Evolutionary conservation across 306 rosid species (phyloP), one percentile per base, ranked within the genome.

Genomic region (Urtica urens): DNA sequence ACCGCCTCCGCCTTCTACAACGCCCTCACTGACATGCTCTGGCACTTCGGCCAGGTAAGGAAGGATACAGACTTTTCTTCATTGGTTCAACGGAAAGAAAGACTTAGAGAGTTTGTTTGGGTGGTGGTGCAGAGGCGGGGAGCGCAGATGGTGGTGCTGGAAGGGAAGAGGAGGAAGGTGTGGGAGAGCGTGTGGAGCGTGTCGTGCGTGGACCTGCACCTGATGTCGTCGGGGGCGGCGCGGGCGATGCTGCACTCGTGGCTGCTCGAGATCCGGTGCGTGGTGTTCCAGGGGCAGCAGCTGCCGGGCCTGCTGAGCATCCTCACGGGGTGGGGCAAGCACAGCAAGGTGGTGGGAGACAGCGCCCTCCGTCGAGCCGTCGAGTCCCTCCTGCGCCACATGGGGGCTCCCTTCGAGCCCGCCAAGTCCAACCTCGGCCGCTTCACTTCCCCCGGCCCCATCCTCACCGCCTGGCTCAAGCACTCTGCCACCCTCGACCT

Each of bases 321-420:
- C 49, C 69, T 90, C 71, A 90, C 97, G 7, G 97, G 97, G 18
- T 90, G 95, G 97, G 97, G 97, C 15, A 90, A 85, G 51, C 97
- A 84, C 53, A 90, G 95, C 78, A 90, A 90, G 65, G 87, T 90
- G 7, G 82, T 77, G 7, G 97, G 94, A 0, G 82, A 84, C 18
- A 78, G 97, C 23, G 50, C 78, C 30, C 48, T 90, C 25, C 79
- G 81, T 49, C 85, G 66, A 57, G 80, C 82, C 8, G 53, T 85
- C 26, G 94, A 79, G 72, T 75, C 85, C 16, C 87, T 84, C 10
- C 76, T 90, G 1, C 57, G 62, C 11, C 50, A 82, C 64, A 74
- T 90, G 60, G 87, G 90, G 24, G 83, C 97, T 9, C 97, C 97
- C n/a, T 90, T 90, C 44, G 66, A 43, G 41, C 62, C 69, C 9